Percentiles rank a stretch among this genome's conserved stretches.
These are phyloP conservation scores for Emmonsiellopsis sp. DNA, from an alignment of 2,329 filamentous ascomycete species.

Conservation along the genomic window DNA sequence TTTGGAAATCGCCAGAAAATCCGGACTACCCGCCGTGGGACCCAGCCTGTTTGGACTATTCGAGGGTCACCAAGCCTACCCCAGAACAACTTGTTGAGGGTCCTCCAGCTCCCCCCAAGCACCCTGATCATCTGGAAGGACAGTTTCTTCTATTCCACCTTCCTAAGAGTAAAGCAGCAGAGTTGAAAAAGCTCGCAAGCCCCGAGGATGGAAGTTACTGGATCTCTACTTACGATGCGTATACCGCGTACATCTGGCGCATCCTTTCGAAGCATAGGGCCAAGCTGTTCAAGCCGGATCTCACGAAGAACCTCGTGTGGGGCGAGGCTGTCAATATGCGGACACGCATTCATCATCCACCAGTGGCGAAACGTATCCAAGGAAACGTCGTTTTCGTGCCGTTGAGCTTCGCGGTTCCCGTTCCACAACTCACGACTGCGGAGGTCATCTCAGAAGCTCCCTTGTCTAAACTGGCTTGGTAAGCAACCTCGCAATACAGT, in stretches of 20 bases:
- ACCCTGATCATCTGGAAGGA: slow-evolving; percentile 20
- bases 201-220: slow-evolving; percentile 26
- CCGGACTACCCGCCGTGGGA: slow-evolving; percentile 29
- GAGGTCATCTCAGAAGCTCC: slow-evolving; percentile 30
- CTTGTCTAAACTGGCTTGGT: slow-evolving; percentile 24
- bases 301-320: slow-evolving; percentile 23
- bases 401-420: slow-evolving; percentile 17
- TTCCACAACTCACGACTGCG: slow-evolving; percentile 21
- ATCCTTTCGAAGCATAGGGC: slow-evolving; percentile 28
- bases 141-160: slow-evolving; percentile 34
- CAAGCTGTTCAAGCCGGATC: slow-evolving; percentile 24
- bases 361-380: slow-evolving; percentile 26
- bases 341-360: slow-evolving; percentile 25
- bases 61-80: slow-evolving; percentile 23
- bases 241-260: slow-evolving; percentile 37
- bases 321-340: slow-evolving; percentile 34
- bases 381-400: slow-evolving; percentile 27
- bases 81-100: slow-evolving; percentile 24
- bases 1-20: slow-evolving; percentile 4
- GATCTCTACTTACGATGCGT: slow-evolving; percentile 42
- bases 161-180: slow-evolving; percentile 34
- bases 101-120: slow-evolving; percentile 18
- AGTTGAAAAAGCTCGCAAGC: slow-evolving; percentile 30
- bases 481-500: background rate
- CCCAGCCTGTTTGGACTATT: slow-evolving; percentile 26